These are phyloP conservation scores for Trypanosoma conorhini DNA, from an alignment of 208 protist genomes.

Conservation along the genomic window DNA sequence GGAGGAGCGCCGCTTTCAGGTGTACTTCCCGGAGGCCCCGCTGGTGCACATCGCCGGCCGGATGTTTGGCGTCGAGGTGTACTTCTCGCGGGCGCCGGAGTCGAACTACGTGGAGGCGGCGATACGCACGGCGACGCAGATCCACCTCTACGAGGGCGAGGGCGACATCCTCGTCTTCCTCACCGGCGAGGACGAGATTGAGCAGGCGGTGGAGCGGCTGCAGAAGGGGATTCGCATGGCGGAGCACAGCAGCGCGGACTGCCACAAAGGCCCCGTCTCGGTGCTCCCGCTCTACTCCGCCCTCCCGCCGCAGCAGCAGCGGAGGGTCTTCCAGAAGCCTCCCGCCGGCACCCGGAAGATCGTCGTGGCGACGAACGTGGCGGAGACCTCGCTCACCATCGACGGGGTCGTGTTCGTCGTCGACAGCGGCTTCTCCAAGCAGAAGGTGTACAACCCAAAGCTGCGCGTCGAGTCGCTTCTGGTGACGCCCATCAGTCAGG, in stretches of 20 bases:
- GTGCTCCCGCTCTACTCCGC: slow-evolving; percentile 98
- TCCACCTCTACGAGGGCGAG: slow-evolving; percentile 96
- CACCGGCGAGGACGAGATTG: slow-evolving; percentile 99
- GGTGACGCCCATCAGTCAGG: slow-evolving; percentile 97
- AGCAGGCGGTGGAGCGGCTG: slow-evolving; percentile 97
- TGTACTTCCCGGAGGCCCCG: slow-evolving; percentile 97
- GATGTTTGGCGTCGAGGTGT: slow-evolving; percentile 93
- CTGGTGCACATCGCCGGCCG: slow-evolving; percentile 98
- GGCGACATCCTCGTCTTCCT: slow-evolving; percentile 99
- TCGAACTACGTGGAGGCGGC: slow-evolving; percentile 97
- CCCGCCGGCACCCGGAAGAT: slow-evolving; percentile 92
- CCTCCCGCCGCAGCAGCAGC: slow-evolving; percentile 97
- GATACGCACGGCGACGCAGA: slow-evolving; percentile 98
- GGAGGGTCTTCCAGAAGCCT: slow-evolving; percentile 96
- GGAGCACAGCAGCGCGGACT: slow-evolving; percentile 73
- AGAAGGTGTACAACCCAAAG: slow-evolving; percentile 98
- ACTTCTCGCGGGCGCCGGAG: slow-evolving; percentile 87
- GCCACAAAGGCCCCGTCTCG: slow-evolving; percentile 79
- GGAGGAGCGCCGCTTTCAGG: slow-evolving; percentile 97
- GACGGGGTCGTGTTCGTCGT: slow-evolving; percentile 99
- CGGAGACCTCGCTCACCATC: slow-evolving; percentile 99
- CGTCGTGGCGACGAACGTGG: slow-evolving; percentile 99
- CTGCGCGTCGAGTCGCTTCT: slow-evolving; percentile 97
- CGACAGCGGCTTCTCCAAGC: slow-evolving; percentile 98
- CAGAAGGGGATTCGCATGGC: slow-evolving; percentile 79